Percentiles rank a stretch among this genome's conserved stretches.
Conservation (phyloP, 345 rosid species). For the Mallotus nudiflorus region DNA sequence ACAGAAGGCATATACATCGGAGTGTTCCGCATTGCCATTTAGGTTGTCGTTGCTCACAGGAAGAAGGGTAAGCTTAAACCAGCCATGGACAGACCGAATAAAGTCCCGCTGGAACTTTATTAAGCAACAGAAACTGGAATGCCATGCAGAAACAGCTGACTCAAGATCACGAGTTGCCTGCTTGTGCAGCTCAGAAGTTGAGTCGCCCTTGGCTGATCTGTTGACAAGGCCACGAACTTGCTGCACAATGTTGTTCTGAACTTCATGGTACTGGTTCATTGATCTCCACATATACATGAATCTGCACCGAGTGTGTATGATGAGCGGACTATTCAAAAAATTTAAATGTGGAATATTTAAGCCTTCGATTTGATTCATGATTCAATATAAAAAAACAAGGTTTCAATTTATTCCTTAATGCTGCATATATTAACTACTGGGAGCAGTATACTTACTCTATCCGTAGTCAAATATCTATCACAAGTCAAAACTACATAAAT, state of each 20-base stretch:
- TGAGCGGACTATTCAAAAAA: not conserved
- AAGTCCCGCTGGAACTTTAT: constrained; percentile 89
- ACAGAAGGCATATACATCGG: constrained; percentile 62
- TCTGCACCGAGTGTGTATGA: constrained; percentile 41
- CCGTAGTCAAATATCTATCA: not conserved
- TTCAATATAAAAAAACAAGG: not conserved
- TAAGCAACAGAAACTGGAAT: constrained; percentile 73
- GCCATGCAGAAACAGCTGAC: constrained; percentile 85
- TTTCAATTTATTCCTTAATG: not conserved
- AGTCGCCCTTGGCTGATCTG: constrained; percentile 66
- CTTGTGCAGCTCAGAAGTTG: constrained; percentile 85
- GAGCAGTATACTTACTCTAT: not conserved
- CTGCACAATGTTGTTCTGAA: constrained; percentile 82
- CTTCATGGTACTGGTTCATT: constrained; percentile 88
- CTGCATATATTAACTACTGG: not conserved
- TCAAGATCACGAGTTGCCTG: constrained; percentile 97
- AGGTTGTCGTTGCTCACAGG: constrained; percentile 63
- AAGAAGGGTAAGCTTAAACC: constrained; percentile 86
- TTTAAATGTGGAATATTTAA: not conserved
- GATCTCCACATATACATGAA: constrained; percentile 96
- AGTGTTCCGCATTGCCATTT: constrained; percentile 38
- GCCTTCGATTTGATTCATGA: not conserved
- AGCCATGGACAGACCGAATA: constrained; percentile 69
- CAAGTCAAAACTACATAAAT: not conserved
- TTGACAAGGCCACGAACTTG: constrained; percentile 93